phyloP scores from a whole-genome alignment of 2,329 filamentous ascomycete genomes.

The Fusarium dimerum region DNA sequence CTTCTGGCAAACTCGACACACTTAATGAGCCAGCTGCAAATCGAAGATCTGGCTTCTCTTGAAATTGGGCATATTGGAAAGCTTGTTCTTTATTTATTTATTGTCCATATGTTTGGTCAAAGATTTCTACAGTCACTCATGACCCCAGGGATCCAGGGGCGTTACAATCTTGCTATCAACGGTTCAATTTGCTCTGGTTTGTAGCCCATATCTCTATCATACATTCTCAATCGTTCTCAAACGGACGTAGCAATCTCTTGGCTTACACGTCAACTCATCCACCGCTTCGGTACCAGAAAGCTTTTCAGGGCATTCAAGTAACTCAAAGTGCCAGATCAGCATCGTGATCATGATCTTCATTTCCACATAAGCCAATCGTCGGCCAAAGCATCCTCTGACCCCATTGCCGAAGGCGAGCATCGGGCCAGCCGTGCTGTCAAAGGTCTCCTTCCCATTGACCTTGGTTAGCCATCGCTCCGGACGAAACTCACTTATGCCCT shows the following conservation, averaged over 20 bases:
- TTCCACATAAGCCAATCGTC: slow-evolving; percentile 26
- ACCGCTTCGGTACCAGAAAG: background rate
- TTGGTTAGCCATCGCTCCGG: slow-evolving; percentile 1
- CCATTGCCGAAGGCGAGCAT: slow-evolving; percentile 37
- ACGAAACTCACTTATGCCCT: background rate
- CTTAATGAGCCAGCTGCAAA: too few species aligned
- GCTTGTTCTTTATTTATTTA: too few species aligned
- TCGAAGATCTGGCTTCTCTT: too few species aligned
- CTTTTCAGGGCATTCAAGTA: background rate
- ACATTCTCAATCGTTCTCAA: too few species aligned
- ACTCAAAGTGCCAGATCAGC: slow-evolving; percentile 27
- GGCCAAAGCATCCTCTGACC: slow-evolving; percentile 36
- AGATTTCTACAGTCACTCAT: too few species aligned
- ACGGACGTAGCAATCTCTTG: background rate
- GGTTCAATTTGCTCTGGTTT: too few species aligned
- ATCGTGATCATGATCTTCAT: slow-evolving; percentile 24
- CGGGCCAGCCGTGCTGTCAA: slow-evolving; percentile 33
- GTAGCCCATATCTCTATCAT: too few species aligned
- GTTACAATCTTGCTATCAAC: too few species aligned
- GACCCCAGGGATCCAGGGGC: too few species aligned
- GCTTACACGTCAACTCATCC: background rate
- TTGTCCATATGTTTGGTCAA: too few species aligned
- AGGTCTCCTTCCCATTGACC: slow-evolving; percentile 10
- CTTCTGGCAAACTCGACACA: too few species aligned
- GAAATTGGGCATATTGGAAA: too few species aligned